phyloP scores from a whole-genome alignment of 2,329 filamentous ascomycete species.

The Fusarium sp. region DNA sequence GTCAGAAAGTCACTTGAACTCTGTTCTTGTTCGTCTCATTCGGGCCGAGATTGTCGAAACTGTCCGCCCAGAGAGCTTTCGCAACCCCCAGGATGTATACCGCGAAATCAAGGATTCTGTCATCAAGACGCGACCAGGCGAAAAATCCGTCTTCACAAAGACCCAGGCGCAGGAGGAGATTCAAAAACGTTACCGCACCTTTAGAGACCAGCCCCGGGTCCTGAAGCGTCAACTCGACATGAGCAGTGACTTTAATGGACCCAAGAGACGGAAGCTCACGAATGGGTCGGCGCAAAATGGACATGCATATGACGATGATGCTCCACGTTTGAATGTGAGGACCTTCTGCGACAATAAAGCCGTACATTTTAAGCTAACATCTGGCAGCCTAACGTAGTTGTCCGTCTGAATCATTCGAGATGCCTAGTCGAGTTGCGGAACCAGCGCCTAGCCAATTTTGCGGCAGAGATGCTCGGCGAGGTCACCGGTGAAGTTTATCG shows the following conservation, averaged over 20 bases:
- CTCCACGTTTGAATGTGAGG: conserved; percentile 66
- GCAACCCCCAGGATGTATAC: conserved; percentile 70
- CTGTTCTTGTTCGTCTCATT: conserved; percentile 66
- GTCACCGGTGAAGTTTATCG: conserved; percentile 84
- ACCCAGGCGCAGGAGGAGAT: conserved; percentile 70
- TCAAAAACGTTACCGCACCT: conserved; percentile 63
- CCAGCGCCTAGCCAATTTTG: conserved; percentile 79
- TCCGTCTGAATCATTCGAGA: conserved; percentile 88
- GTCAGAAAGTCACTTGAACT: conserved; percentile 62
- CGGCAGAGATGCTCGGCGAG: conserved; percentile 75
- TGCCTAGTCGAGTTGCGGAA: conserved; percentile 86
- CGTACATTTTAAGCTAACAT: conserved; percentile 43
- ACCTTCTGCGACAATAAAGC: not conserved
- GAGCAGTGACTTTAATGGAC: conserved; percentile 50
- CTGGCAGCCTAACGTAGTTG: conserved; percentile 74
- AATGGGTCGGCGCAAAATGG: conserved; percentile 55
- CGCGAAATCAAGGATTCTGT: conserved; percentile 73
- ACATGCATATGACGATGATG: conserved; percentile 51
- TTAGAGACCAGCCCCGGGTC: conserved; percentile 63
- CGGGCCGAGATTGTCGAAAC: conserved; percentile 76
- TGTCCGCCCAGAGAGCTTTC: conserved; percentile 67
- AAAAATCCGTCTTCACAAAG: conserved; percentile 70
- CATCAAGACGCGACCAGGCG: conserved; percentile 60
- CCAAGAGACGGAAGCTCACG: conserved; percentile 68
- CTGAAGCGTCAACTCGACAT: conserved; percentile 65